Conservation (phyloP, 495 filamentous ascomycete genomes). For the Amphirosellinia nigrospora region DNA sequence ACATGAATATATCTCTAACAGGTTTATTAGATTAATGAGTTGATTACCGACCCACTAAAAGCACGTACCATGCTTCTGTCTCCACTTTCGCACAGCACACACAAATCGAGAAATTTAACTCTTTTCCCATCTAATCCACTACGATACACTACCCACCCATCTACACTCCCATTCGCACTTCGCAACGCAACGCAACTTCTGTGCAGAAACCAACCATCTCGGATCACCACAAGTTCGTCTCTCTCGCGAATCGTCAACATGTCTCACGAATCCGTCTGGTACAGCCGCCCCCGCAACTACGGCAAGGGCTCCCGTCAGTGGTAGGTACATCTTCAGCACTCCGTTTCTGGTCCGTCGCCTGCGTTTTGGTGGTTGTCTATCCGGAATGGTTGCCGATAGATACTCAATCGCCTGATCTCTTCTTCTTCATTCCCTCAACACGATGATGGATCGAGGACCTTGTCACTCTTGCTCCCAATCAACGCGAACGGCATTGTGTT, state of each 20-base stretch:
- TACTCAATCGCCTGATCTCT: too few species aligned
- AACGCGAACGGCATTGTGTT: not conserved
- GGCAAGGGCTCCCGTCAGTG: conserved; percentile 92
- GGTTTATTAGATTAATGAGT: not conserved
- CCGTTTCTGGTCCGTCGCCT: too few species aligned
- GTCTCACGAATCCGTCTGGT: conserved; percentile 99
- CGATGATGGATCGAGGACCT: too few species aligned
- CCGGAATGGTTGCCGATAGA: too few species aligned
- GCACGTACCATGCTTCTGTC: not conserved
- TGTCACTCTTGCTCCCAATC: too few species aligned
- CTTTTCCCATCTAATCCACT: conserved; percentile 15
- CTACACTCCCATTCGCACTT: conserved; percentile 17
- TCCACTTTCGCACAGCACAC: conserved; percentile 25
- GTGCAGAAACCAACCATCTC: conserved; percentile 22
- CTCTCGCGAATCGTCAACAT: conserved; percentile 60
- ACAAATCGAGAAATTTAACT: conserved; percentile 24
- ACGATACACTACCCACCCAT: conserved; percentile 15
- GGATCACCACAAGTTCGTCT: conserved; percentile 22
- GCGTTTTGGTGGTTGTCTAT: too few species aligned
- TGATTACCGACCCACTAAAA: not conserved
- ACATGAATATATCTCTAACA: not conserved
- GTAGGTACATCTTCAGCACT: conserved; percentile 64
- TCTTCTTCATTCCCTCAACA: too few species aligned
- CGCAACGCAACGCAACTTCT: conserved; percentile 24
- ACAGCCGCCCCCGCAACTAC: conserved; percentile 91